A percentile compares a stretch with the other conserved stretches of the same genome.
These are phyloP conservation scores for Neofusicoccum cordaticola DNA, from an alignment of 2,329 filamentous ascomycete genomes.

Conservation along the genomic window DNA sequence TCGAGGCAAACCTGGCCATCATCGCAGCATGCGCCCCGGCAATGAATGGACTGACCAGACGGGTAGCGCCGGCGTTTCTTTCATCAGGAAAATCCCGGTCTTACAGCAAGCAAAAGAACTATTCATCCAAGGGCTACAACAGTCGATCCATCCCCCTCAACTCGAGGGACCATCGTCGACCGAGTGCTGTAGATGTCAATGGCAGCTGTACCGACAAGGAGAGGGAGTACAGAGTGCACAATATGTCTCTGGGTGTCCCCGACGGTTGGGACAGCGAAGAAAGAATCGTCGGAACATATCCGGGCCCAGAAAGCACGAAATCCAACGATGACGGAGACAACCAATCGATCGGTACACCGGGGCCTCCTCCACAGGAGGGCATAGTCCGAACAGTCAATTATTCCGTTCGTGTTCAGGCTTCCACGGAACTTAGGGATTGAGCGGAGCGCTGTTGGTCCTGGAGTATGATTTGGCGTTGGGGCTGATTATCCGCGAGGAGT, in stretches of 20 bases:
- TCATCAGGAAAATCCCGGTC: conserved; percentile 20
- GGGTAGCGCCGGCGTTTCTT: conserved; percentile 32
- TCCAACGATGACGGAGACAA: not conserved
- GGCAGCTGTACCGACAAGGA: not conserved
- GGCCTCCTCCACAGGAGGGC: not conserved
- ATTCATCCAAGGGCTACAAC: not conserved
- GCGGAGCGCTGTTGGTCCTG: not conserved
- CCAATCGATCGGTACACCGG: not conserved
- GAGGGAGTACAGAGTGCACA: conserved; percentile 3
- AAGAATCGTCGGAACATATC: not conserved
- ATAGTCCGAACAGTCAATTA: conserved; percentile 1
- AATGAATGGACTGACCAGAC: conserved; percentile 46
- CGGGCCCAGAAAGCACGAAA: not conserved
- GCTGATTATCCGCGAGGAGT: not conserved
- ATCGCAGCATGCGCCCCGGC: conserved; percentile 55
- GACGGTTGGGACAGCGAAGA: conserved; percentile 8
- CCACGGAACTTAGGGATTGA: not conserved
- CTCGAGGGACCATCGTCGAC: not conserved
- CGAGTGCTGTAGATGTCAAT: not conserved
- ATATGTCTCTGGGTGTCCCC: conserved; percentile 6
- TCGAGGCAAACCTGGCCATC: conserved; percentile 47
- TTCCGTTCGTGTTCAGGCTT: not conserved
- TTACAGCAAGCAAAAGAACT: not conserved
- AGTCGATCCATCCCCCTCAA: conserved; percentile 3
- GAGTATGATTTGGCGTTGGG: not conserved